Percentiles rank a stretch among this genome's conserved stretches.
Evolutionary conservation across 2,329 filamentous ascomycete species (phyloP).

Genomic region (Claviceps arundinis): DNA sequence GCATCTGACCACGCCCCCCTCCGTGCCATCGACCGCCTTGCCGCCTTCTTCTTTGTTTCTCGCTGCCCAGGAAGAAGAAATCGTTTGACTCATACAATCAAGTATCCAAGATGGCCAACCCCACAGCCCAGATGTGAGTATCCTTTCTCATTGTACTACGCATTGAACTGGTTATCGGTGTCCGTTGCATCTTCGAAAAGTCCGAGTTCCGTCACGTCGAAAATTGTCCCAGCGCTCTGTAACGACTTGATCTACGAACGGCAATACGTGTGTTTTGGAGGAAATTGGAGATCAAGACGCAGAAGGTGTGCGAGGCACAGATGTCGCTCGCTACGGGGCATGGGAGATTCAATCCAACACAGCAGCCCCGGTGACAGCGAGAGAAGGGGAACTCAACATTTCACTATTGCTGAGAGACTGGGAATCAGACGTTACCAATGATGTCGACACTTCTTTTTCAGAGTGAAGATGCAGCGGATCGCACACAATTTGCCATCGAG

Average conservation of each 20-base stretch:
- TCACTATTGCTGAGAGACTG: background rate
- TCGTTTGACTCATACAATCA: constrained; percentile 4
- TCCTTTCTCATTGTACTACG: background rate
- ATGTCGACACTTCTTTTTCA: background rate
- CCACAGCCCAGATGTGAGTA: constrained; percentile 50
- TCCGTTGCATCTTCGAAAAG: background rate
- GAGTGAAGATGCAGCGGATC: background rate
- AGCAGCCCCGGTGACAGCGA: background rate
- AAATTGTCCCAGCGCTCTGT: background rate
- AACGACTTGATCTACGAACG: background rate
- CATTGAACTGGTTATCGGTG: background rate
- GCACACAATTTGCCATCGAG: background rate
- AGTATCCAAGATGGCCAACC: constrained; percentile 44
- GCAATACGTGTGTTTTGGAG: background rate
- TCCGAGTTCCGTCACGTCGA: background rate
- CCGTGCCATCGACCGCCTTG: constrained; percentile 12
- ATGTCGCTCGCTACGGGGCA: background rate
- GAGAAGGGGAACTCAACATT: background rate
- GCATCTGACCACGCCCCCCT: constrained; percentile 6
- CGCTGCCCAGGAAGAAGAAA: constrained; percentile 13
- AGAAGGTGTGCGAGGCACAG: background rate
- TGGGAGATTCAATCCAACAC: background rate
- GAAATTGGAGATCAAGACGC: background rate
- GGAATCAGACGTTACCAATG: background rate
- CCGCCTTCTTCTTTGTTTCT: constrained; percentile 15